Evolutionary conservation across 2,329 filamentous ascomycete species (phyloP).

Genomic region (Aspergillus terreus): DNA sequence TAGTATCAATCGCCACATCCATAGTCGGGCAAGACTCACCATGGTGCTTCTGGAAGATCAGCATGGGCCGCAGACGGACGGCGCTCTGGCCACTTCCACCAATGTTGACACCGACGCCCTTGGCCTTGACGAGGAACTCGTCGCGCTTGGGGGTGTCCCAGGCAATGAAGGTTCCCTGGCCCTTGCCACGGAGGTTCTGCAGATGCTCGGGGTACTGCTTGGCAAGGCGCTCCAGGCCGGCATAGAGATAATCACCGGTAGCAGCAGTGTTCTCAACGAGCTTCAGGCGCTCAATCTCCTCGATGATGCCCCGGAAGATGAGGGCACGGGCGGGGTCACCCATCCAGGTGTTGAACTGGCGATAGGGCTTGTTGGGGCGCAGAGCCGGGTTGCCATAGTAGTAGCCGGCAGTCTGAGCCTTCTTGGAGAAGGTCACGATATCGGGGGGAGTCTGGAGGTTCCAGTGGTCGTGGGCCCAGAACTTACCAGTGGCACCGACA

Average conservation of each 20-base stretch:
- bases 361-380: conserved; percentile 86
- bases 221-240: conserved; percentile 64
- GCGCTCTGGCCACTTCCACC: conserved; percentile 74
- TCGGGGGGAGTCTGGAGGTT: conserved; percentile 73
- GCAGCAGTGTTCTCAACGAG: conserved; percentile 76
- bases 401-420: conserved; percentile 90
- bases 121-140: conserved; percentile 73
- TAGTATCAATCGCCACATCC: conserved; percentile 6
- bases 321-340: conserved; percentile 82
- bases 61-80: conserved; percentile 80
- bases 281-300: conserved; percentile 71
- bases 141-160: conserved; percentile 82
- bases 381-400: conserved; percentile 80
- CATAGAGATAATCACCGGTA: conserved; percentile 75
- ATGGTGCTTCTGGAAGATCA: conserved; percentile 88
- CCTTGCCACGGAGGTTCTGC: conserved; percentile 79
- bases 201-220: conserved; percentile 72
- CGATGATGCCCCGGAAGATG: conserved; percentile 79
- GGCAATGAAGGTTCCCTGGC: conserved; percentile 86
- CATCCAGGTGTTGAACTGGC: conserved; percentile 98
- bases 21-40: conserved; percentile 41
- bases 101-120: conserved; percentile 79
- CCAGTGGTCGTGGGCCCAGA: conserved; percentile 98
- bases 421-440: conserved; percentile 94
- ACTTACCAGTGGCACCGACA: conserved; percentile 86